phyloP scores from a whole-genome alignment of 345 rosid species.

The Eucalyptus cloeziana region DNA sequence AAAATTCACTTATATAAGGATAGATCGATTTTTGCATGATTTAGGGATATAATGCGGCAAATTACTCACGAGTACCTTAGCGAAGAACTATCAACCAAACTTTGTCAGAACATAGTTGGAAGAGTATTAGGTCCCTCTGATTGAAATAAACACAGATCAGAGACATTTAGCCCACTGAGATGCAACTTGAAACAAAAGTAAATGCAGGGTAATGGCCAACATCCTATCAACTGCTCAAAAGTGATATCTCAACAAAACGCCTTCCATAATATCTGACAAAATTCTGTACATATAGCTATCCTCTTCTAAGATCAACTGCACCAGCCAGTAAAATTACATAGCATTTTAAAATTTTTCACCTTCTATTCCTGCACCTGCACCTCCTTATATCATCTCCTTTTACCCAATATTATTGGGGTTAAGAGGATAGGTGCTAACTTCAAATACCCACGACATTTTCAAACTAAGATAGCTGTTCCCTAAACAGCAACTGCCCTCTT shows the following conservation, averaged over 20 bases:
- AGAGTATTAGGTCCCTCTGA: background rate
- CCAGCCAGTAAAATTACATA: background rate
- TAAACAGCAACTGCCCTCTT: conserved; percentile 20
- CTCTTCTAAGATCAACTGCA: background rate
- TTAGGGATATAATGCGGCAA: background rate
- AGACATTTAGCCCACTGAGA: background rate
- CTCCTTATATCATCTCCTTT: background rate
- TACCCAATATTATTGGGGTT: background rate
- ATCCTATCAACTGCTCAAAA: background rate
- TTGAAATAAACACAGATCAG: background rate
- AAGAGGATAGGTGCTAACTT: background rate
- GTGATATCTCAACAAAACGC: background rate
- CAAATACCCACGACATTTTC: background rate
- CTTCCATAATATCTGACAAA: background rate
- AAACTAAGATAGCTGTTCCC: background rate
- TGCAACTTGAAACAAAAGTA: background rate
- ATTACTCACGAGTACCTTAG: background rate
- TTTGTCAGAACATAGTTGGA: background rate
- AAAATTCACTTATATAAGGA: background rate
- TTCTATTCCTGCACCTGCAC: background rate
- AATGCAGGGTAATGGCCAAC: background rate
- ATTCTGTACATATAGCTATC: background rate
- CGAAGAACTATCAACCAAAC: background rate
- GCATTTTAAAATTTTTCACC: background rate
- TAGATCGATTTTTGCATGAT: background rate